Evolutionary conservation across 129 eudicot genomes (phyloP), one percentile per base, ranked within the genome.

Genomic region (Helianthus tuberosus): DNA sequence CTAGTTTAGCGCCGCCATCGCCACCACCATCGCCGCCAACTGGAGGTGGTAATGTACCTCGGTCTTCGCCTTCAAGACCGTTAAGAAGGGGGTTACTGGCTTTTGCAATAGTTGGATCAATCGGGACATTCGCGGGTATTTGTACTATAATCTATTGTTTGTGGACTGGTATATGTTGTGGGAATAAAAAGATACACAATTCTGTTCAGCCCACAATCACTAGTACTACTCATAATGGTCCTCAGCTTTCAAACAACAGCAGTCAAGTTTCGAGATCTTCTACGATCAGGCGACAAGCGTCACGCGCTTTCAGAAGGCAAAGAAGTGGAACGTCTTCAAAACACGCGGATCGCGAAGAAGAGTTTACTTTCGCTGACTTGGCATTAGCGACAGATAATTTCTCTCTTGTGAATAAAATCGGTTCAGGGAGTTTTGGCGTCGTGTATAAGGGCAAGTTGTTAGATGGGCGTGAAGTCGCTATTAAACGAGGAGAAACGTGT

Each of bases 391-490:
- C 97, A 5, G 79, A 95, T 29, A 68, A 79, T 41, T 95, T 95
- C 66, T 87, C 97, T 0, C 66, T 52, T 32, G 91, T 91, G 75
- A 91, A 91, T 77, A 95, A 91, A 81, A 77, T 95, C 35, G 99
- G 99, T 14, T 82, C 96, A 11, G 99, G 99, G 53, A 95, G 99
- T 66, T 95, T 88, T 46, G 99, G 99, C 8, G 88, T 95, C 10
- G 97, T 95, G 61, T 95, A 95, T 79, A 91, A 66, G 83, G 99
- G 99, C 3, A 95, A 95, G 41, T 77, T 95, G 25, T 32, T 81
- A 8, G 96, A 95, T 70, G 99, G 99, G 8, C 91, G 92, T 39
- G 99, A 91, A 76, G 99, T 95, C 6, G 99, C 99, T 6, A 91
- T 95, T 16, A 95, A 95, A 73, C 80, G 99, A 72, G 91, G 97